Base-by-base conservation (phyloP, 495 filamentous ascomycete genomes). In the Cercophora newfieldiana region DNA sequence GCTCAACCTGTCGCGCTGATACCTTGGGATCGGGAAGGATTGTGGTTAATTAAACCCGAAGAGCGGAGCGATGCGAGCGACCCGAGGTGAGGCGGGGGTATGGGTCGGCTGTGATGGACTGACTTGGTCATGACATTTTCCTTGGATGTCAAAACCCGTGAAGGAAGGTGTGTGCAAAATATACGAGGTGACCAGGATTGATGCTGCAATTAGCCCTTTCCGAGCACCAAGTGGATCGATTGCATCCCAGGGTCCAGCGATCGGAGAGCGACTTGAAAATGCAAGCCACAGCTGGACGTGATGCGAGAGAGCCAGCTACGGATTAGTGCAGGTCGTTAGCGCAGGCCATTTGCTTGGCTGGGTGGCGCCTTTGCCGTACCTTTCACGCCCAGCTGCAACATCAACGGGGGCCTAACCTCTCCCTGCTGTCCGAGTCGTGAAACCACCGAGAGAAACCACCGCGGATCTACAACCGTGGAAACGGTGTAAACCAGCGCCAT, bases 21-120 rank as follows among this genome's bases (percentile, higher is more conserved):
- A 26, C 54, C 54, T 31, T 57, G 54, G 53, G 22, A 5, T 31
- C 54, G 54, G 54, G 54, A 57, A 57, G 54, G 54, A 57, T 57
- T 30, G 7, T 14, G 19, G 7, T 24, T 44, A 44, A 44, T 44
- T 44, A 44, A 44, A 44, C 37, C 37, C 37, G 37, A 44, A n/a
- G 37, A 44, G 37, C 37, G 37, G 37, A 44, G 37, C 37, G 18
- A 14, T 14, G 12, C 10, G 37, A 44, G 37, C n/a, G n/a, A n/a
- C n/a, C n/a, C n/a, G n/a, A n/a, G n/a, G n/a, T n/a, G n/a, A n/a
- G n/a, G n/a, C n/a, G 37, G 12, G 37, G 37, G 37, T 44, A 44
- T 44, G 2, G 2, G 37, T 44, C 2, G 37, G 37, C 37, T 44
- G 37, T 6, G 37, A 14, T 44, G 37, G 37, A 44, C 37, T 14